Conservation (phyloP, 768 basidiomycete species). For the Kockovaella imperatae region DNA sequence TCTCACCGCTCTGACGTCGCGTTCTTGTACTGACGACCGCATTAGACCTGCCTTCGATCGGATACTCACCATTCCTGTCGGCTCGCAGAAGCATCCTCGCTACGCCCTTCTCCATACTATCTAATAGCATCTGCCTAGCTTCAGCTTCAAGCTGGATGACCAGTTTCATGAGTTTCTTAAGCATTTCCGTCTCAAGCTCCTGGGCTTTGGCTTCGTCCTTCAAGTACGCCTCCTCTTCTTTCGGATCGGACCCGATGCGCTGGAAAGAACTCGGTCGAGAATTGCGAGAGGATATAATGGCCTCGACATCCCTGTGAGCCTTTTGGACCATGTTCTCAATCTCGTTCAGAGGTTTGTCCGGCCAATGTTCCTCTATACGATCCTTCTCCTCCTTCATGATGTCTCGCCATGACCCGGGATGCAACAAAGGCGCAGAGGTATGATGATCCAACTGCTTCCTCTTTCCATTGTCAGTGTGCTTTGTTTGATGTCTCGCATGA, state of each 20-base stretch:
- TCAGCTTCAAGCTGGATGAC: slow-evolving; percentile 36
- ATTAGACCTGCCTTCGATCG: not conserved
- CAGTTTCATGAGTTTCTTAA: slow-evolving; percentile 19
- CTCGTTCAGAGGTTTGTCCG: too few species aligned
- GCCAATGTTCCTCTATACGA: not conserved
- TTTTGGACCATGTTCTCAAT: too few species aligned
- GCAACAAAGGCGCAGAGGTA: too few species aligned
- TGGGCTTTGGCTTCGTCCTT: slow-evolving; percentile 6
- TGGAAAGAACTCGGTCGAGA: too few species aligned
- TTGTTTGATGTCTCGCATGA: too few species aligned
- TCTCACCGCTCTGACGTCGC: slow-evolving; percentile 34
- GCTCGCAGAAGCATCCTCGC: slow-evolving; percentile 39
- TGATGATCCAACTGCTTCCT: too few species aligned
- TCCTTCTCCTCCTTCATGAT: slow-evolving; percentile 1
- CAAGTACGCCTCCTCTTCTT: slow-evolving; percentile 6
- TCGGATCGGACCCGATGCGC: too few species aligned
- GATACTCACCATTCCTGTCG: slow-evolving; percentile 38
- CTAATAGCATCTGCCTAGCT: slow-evolving; percentile 35
- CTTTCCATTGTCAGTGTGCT: too few species aligned
- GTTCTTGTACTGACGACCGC: slow-evolving; percentile 27
- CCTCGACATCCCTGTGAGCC: too few species aligned
- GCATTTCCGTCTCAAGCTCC: slow-evolving; percentile 17
- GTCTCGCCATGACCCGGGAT: too few species aligned
- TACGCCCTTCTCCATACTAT: slow-evolving; percentile 34
- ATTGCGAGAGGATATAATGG: too few species aligned